Conservation (phyloP, 73 alveolate species). For the Paramecium caudatum region DNA sequence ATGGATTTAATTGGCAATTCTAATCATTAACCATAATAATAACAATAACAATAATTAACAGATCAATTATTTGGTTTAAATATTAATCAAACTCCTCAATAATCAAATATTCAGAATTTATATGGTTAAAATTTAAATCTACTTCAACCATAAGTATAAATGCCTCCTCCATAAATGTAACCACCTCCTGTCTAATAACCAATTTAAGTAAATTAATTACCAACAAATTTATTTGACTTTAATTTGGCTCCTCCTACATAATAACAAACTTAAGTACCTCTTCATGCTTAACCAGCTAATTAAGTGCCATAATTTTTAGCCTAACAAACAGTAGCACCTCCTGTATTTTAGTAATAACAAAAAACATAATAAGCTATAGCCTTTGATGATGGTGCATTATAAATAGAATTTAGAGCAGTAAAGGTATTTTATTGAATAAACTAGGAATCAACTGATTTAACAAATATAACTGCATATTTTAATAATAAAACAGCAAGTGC, state of each 20-base stretch:
- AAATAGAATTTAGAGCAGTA: slow-evolving; percentile 60
- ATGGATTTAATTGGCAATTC: not conserved
- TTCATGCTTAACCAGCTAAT: no score
- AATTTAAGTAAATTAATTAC: not conserved
- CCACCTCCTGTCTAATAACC: not conserved
- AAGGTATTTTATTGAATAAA: not conserved
- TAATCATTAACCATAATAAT: not conserved
- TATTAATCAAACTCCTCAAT: no score
- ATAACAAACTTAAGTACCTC: no score
- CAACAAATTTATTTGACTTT: not conserved
- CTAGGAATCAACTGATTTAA: not conserved
- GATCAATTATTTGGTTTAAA: slow-evolving; percentile 4
- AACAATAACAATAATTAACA: not conserved
- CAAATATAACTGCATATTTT: slow-evolving; percentile 61
- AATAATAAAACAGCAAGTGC: slow-evolving; percentile 66
- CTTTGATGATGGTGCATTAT: slow-evolving; percentile 66
- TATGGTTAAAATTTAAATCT: not conserved
- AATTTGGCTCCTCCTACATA: not conserved
- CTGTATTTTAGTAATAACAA: no score
- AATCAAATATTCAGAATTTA: no score
- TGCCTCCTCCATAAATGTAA: slow-evolving; percentile 15
- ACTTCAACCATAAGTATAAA: not conserved
- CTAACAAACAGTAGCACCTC: no score
- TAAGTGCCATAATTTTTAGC: no score
- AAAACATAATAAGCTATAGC: slow-evolving; percentile 62